phyloP scores from a whole-genome alignment of 192 early-diverging fungal genomes.

The Podila clonocystis region DNA sequence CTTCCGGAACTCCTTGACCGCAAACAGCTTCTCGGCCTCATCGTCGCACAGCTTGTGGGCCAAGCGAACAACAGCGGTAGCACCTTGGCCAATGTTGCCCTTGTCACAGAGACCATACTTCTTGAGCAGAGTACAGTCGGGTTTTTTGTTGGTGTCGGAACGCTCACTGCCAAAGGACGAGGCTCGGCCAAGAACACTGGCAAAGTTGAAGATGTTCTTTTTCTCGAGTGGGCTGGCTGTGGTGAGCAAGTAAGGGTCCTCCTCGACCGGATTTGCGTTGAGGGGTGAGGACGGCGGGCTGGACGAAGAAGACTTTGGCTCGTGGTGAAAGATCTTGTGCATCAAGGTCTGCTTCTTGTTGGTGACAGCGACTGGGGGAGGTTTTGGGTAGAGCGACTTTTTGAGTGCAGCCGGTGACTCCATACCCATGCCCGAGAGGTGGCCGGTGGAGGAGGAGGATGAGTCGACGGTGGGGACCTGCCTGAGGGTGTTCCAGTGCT shows the following conservation, averaged over 20 bases:
- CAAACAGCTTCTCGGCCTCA: conserved; percentile 74
- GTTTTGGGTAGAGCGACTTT: conserved; percentile 20
- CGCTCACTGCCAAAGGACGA: conserved; percentile 41
- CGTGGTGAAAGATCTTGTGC: conserved; percentile 53
- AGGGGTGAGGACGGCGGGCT: conserved; percentile 25
- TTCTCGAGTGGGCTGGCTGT: conserved; percentile 31
- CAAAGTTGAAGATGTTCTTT: conserved; percentile 47
- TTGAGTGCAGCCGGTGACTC: background rate
- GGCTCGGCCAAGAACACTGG: conserved; percentile 9
- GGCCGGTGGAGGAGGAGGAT: conserved; percentile 12
- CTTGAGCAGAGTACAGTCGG: conserved; percentile 61
- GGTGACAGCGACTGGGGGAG: conserved; percentile 18
- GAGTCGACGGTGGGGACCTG: conserved; percentile 41
- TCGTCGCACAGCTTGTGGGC: conserved; percentile 77
- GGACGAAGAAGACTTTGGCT: conserved; percentile 18
- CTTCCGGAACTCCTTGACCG: conserved; percentile 95
- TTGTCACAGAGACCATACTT: conserved; percentile 87
- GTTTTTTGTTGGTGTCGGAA: background rate
- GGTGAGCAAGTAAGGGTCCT: conserved; percentile 29
- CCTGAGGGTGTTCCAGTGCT: conserved; percentile 31
- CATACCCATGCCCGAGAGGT: conserved; percentile 2
- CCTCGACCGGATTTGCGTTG: conserved; percentile 4
- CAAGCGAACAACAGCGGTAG: conserved; percentile 92
- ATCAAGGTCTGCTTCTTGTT: conserved; percentile 40
- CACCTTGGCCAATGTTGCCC: conserved; percentile 87